These are phyloP conservation scores for Umbilicus rupestris DNA, from an alignment of 164 flowering plant species.

Conservation along the genomic window DNA sequence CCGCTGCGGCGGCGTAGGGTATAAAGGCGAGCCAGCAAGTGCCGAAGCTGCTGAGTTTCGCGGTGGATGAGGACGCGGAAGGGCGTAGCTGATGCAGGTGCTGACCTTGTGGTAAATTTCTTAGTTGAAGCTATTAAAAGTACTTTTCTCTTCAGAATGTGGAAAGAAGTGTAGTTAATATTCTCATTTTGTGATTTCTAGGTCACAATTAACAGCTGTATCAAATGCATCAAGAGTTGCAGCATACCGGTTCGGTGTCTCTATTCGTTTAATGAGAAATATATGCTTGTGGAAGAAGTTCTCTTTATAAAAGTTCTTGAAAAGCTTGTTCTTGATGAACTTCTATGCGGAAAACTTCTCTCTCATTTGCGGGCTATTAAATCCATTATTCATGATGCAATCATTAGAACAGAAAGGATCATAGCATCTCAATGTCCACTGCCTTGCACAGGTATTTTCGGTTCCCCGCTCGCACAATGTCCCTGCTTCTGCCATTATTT, in stretches of 20 bases:
- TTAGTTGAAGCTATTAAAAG: not conserved
- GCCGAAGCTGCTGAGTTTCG: constrained; percentile 77
- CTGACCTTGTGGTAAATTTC: constrained; percentile 38
- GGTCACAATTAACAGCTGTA: constrained; percentile 81
- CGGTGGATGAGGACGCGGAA: constrained; percentile 60
- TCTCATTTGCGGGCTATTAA: constrained; percentile 68
- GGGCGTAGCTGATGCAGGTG: constrained; percentile 54
- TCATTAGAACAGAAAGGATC: constrained; percentile 79
- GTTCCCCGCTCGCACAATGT: not conserved
- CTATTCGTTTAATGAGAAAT: constrained; percentile 77
- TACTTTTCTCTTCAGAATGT: not conserved
- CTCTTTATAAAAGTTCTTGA: constrained; percentile 58
- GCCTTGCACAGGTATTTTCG: constrained; percentile 46
- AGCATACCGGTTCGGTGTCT: constrained; percentile 81
- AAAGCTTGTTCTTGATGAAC: constrained; percentile 80
- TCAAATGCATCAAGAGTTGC: constrained; percentile 75
- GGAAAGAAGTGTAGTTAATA: not conserved
- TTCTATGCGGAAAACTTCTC: constrained; percentile 59
- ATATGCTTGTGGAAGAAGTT: constrained; percentile 87
- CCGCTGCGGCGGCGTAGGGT: constrained; percentile 15
- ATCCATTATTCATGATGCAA: constrained; percentile 75
- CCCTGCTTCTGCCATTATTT: too few relatives aligned
- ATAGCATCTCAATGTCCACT: constrained; percentile 49
- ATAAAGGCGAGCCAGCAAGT: constrained; percentile 26
- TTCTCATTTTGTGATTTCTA: constrained; percentile 14